Evolutionary conservation across 345 rosid genomes (phyloP), one percentile per base, ranked within the genome.

Genomic region (Gossypium australe): DNA sequence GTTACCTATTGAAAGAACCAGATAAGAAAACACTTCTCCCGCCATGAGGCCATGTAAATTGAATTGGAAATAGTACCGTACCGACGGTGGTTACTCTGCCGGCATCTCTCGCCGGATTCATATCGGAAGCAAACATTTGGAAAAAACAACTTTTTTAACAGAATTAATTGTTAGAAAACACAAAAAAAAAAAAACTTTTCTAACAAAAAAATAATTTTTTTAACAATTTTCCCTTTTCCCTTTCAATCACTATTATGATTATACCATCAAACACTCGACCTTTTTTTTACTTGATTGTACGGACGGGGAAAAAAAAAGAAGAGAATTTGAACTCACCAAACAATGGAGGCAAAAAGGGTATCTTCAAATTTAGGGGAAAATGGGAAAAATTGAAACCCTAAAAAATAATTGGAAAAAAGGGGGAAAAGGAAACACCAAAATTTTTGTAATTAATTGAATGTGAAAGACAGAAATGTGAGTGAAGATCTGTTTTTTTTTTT

Each of bases 21-120:
- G 86, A 77, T 9, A 88, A 83, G 80, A 78, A 78, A 71, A 90
- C 90, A 56, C 75, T 82, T 65, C 84, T 77, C 57, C 95, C 95
- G 18, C 95, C 95, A 68, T 78, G 83, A 44, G 86, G 89, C 95
- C 95, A 90, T n/a, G 82, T 84, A 70, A 90, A 88, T 52, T 84
- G 87, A 85, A 84, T 76, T 45, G 92, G 92, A 58, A 82, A 17
- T 58, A 78, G 45, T 55, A 76, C 76, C 55, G 52, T 4, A 3
- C 75, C 57, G 12, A 76, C 79, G 27, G 72, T 16, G 13, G 24
- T 25, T 69, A 83, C 82, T 55, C 76, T 76, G 44, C 77, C 74
- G 7, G 81, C 20, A 70, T 72, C 85, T 74, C 82, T 83, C 73
- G 78, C 76, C 79, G 78, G 55, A 73, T 79, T 83, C 83, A 75